Evolutionary conservation across 345 rosid species (phyloP).

Genomic region (Salix suchowensis): DNA sequence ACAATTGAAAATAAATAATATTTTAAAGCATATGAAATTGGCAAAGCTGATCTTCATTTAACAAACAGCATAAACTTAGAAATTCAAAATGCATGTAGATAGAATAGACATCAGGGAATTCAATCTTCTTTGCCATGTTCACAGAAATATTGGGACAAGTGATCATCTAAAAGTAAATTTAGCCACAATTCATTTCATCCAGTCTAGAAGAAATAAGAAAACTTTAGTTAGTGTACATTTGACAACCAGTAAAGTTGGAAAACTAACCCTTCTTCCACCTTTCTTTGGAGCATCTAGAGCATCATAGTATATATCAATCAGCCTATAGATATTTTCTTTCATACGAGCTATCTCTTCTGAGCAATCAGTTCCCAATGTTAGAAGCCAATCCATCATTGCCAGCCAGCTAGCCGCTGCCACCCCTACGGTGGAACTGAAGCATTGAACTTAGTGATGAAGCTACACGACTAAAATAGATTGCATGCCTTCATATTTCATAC

Average conservation of each 20-base stretch:
- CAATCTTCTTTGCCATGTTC: not conserved
- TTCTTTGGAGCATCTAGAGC: constrained; percentile 74
- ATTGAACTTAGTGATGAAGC: not conserved
- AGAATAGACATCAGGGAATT: not conserved
- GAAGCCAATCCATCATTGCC: constrained; percentile 67
- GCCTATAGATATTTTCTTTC: constrained; percentile 33
- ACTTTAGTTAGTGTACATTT: too few relatives aligned
- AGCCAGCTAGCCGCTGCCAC: constrained; percentile 68
- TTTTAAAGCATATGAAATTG: too few relatives aligned
- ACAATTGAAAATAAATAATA: too few relatives aligned
- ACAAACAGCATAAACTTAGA: not conserved
- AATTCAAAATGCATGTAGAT: not conserved
- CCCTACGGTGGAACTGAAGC: constrained; percentile 47
- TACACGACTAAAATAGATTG: not conserved
- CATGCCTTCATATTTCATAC: not conserved
- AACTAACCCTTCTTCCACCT: constrained; percentile 40
- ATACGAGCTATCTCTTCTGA: constrained; percentile 33
- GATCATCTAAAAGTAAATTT: not conserved
- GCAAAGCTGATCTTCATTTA: too few relatives aligned
- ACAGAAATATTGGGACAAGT: not conserved
- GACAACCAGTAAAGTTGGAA: not conserved
- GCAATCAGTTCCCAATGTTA: constrained; percentile 35
- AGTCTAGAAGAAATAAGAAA: not conserved
- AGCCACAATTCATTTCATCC: not conserved
- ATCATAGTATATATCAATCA: constrained; percentile 64